phyloP scores from a whole-genome alignment of 345 rosid genomes.

The Punica granatum region DNA sequence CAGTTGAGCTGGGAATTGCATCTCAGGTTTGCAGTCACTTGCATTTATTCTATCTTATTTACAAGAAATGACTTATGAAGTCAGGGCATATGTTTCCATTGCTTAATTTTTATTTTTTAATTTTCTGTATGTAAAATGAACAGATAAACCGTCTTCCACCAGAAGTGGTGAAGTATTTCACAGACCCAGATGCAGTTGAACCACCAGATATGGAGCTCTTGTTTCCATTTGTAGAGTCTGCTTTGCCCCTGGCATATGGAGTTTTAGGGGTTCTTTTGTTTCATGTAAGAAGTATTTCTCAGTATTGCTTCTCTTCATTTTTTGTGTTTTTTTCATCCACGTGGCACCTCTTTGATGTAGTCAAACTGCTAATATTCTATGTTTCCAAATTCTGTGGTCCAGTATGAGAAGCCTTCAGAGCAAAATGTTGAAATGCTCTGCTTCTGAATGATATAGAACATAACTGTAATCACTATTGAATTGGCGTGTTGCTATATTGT shows the following conservation, averaged over 20 bases:
- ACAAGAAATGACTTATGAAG: not conserved
- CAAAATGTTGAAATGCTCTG: not conserved
- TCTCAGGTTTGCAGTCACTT: constrained; percentile 53
- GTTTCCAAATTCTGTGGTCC: not conserved
- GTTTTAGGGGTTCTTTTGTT: constrained; percentile 79
- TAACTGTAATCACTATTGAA: not conserved
- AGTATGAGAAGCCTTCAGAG: not conserved
- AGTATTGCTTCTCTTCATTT: not conserved
- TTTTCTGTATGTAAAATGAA: constrained; percentile 16
- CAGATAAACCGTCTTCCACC: constrained; percentile 95
- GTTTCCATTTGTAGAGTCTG: constrained; percentile 83
- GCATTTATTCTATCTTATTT: not conserved
- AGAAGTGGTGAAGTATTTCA: constrained; percentile 84
- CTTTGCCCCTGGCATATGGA: constrained; percentile 92
- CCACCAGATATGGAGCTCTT: constrained; percentile 88
- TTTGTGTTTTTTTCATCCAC: not conserved
- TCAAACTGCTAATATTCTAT: not conserved
- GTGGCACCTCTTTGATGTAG: not conserved
- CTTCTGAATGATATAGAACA: not conserved
- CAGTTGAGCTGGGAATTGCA: constrained; percentile 90
- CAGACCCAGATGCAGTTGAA: constrained; percentile 79
- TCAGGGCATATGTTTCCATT: not conserved
- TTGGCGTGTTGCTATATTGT: not conserved
- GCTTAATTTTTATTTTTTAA: not conserved
- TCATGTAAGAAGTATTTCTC: constrained; percentile 50